phyloP scores from a whole-genome alignment of 1,139 yeast species.

The Geotrichum citri-aurantii region DNA sequence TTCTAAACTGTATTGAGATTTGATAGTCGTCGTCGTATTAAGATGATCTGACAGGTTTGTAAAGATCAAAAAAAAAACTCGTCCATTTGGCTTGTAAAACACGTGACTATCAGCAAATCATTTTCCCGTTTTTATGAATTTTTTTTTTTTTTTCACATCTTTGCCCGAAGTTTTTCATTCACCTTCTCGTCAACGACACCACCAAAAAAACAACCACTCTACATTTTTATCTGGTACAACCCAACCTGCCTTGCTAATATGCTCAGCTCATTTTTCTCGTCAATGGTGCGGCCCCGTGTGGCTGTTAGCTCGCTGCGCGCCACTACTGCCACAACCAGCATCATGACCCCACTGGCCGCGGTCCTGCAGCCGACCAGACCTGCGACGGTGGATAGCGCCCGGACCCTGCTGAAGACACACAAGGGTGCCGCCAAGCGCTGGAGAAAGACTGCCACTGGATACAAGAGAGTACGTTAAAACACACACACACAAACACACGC shows the following conservation, averaged over 20 bases:
- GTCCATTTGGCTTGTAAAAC: background rate
- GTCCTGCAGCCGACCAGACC: slow-evolving; percentile 4
- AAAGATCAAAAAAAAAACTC: background rate
- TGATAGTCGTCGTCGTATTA: too few relatives aligned
- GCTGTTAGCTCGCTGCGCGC: slow-evolving; percentile 1
- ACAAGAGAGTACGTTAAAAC: slow-evolving; percentile 38
- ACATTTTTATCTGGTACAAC: background rate
- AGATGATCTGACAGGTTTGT: too few relatives aligned
- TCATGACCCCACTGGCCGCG: slow-evolving; percentile 10
- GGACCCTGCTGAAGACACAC: slow-evolving; percentile 54
- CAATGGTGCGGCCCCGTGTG: slow-evolving; percentile 9
- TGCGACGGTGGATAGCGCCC: slow-evolving; percentile 21
- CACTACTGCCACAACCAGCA: background rate
- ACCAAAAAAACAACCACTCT: background rate
- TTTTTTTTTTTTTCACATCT: background rate
- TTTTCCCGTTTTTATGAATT: background rate
- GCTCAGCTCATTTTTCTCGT: slow-evolving; percentile 11
- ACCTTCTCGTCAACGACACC: background rate
- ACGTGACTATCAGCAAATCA: background rate
- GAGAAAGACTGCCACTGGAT: slow-evolving; percentile 58
- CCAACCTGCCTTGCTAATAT: background rate
- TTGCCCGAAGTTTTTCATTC: background rate
- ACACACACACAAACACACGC: background rate
- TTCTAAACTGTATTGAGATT: too few relatives aligned
- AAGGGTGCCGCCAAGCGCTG: slow-evolving; percentile 80